Conservation (phyloP, 106 monocot genomes). For the Dendrobium officinale region DNA sequence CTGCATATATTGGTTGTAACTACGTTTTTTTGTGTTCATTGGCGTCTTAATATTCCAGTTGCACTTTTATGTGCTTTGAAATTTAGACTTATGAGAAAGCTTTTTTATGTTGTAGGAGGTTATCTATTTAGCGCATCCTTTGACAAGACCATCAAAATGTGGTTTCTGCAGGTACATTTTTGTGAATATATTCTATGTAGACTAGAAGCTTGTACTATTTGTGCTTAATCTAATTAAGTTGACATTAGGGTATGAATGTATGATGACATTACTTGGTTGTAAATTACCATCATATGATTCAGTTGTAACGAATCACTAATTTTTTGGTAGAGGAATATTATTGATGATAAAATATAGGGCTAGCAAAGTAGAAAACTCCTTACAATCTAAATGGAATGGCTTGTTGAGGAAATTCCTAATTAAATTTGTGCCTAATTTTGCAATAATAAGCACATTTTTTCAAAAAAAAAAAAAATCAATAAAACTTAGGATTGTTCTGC, state of each 20-base stretch:
- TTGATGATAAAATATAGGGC: neutral
- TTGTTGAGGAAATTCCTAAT: neutral
- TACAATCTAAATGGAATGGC: neutral
- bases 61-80: neutral
- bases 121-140: slow-evolving; percentile 84
- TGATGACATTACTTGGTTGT: neutral
- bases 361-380: neutral
- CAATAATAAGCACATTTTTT: neutral
- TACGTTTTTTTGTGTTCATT: neutral
- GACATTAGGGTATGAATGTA: neutral
- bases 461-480: neutral
- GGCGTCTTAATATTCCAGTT: neutral
- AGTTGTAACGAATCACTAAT: neutral
- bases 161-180: slow-evolving; percentile 81
- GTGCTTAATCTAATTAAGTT: neutral
- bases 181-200: slow-evolving; percentile 12
- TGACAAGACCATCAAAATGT: slow-evolving; percentile 85
- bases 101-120: slow-evolving; percentile 52
- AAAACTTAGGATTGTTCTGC: neutral
- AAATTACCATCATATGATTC: neutral
- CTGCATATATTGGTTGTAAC: neutral
- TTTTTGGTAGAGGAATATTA: neutral
- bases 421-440: neutral
- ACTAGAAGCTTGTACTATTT: neutral
- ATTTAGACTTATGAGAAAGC: neutral